phyloP scores from a whole-genome alignment of 78 protist genomes.

The Protostelium mycophagum region DNA sequence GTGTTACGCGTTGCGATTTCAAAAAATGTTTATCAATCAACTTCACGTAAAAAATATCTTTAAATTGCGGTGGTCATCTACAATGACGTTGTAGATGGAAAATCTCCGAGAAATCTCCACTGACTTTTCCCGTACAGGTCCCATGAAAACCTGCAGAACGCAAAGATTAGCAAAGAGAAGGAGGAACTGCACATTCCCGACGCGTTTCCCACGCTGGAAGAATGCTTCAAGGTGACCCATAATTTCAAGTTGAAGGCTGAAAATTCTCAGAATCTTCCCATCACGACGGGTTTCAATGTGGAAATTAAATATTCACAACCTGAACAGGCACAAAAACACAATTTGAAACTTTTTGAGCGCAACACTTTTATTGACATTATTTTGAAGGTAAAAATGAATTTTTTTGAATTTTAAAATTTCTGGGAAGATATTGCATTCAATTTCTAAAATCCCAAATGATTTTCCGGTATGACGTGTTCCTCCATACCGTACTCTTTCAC shows the following conservation, averaged over 20 bases:
- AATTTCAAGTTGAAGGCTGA: not conserved
- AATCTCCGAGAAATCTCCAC: no score
- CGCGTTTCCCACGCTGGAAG: not conserved
- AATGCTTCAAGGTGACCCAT: not conserved
- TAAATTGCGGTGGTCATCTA: no score
- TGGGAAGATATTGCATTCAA: no score
- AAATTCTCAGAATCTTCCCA: constrained; percentile 30
- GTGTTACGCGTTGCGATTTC: no score
- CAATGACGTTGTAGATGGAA: no score
- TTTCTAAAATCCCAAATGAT: no score
- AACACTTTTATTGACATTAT: constrained; percentile 39
- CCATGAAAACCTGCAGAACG: not conserved
- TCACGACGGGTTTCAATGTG: constrained; percentile 66
- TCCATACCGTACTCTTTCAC: not conserved
- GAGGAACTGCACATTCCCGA: not conserved
- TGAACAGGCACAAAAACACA: constrained; percentile 3
- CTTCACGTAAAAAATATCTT: no score
- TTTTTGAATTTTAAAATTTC: no score
- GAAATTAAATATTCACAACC: constrained; percentile 64
- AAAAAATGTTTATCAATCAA: no score
- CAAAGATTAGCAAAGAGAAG: not conserved
- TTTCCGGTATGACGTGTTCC: no score
- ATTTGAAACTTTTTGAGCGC: constrained; percentile 30
- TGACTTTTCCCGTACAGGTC: not conserved
- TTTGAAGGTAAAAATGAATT: constrained; percentile 20